Evolutionary conservation across 164 flowering plant species (phyloP), one percentile per base, ranked within the genome.

Genomic region (Berberis vulgaris): DNA sequence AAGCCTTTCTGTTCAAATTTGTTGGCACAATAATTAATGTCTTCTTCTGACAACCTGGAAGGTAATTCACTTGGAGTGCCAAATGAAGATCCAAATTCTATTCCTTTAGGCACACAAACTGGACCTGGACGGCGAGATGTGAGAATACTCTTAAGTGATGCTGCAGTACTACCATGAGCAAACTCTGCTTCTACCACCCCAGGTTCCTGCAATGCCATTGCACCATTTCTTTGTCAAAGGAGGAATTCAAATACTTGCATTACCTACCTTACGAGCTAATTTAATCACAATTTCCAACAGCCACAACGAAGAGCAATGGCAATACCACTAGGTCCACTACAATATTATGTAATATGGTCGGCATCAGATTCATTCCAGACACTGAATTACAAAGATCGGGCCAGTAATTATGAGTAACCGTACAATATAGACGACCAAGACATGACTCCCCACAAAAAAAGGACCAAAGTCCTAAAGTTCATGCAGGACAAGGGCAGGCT

Each of bases 21-120:
- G 67, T 54, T 71, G 45, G 79, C 83, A 71, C 72, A 86, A 43
- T 81, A 89, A 43, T 70, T 59, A 12, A 84, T 63, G 65, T 86
- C 92, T 43, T 82, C 83, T 64, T 86, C 83, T 0, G 84, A 64
- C 46, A 89, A 74, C 96, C 92, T 86, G 44, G 78, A 49, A 10
- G 90, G 94, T 69, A 84, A 60, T 45, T 74, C 40, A 4, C 74
- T 39, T 7, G 74, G 60, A 55, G 39, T 0, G 0, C 61, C 49
- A 0, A 62, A 62, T 13, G 11, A 5, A 3, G n/a, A 39, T 38
- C 76, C 71, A 8, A 81, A 77, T 1, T 74, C 64, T 9, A 67
- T 70, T 38, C 65, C 80, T 60, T 83, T 82, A 1, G 82, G 87
- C n/a, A 81, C 45, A 42, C 26, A 7, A 1, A 78, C 76, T 2